Percentiles rank a stretch among this genome's conserved stretches.
Conservation (phyloP, 331 rosid species). For the Acacia concinna region DNA sequence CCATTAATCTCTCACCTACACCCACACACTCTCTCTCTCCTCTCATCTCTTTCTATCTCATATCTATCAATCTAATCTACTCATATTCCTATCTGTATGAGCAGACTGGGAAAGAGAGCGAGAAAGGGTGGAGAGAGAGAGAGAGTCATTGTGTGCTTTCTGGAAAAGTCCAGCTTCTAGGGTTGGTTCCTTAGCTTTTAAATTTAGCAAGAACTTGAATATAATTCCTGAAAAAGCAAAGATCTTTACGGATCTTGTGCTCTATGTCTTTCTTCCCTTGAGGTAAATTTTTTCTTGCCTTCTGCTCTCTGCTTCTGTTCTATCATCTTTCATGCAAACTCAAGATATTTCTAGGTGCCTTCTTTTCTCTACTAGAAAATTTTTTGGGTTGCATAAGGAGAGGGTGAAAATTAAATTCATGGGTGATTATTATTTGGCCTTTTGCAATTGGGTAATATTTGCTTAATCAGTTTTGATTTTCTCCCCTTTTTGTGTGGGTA, state of each 20-base stretch:
- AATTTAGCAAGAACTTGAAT: neutral
- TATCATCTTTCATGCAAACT: neutral
- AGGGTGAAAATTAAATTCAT: slow-evolving; percentile 28
- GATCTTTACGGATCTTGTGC: neutral
- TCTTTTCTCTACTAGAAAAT: neutral
- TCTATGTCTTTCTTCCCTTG: neutral
- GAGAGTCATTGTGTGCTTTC: neutral
- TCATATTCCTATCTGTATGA: neutral
- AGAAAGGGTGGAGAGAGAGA: neutral
- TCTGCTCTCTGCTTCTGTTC: neutral
- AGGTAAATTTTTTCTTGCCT: neutral
- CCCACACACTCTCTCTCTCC: slow-evolving; percentile 13
- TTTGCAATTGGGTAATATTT: slow-evolving; percentile 30
- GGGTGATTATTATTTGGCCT: slow-evolving; percentile 18
- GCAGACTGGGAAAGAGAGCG: neutral
- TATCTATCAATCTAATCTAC: neutral
- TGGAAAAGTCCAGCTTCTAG: slow-evolving; percentile 1
- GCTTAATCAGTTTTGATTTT: neutral
- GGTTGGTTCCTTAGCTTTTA: slow-evolving; percentile 19
- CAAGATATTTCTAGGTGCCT: neutral
- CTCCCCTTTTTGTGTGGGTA: neutral
- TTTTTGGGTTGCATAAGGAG: slow-evolving; percentile 23
- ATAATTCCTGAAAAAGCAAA: neutral
- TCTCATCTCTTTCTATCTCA: neutral
- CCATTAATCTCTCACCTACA: slow-evolving; percentile 21